Conservation (phyloP, 257 asterid species). For the Solanum arcanum region DNA sequence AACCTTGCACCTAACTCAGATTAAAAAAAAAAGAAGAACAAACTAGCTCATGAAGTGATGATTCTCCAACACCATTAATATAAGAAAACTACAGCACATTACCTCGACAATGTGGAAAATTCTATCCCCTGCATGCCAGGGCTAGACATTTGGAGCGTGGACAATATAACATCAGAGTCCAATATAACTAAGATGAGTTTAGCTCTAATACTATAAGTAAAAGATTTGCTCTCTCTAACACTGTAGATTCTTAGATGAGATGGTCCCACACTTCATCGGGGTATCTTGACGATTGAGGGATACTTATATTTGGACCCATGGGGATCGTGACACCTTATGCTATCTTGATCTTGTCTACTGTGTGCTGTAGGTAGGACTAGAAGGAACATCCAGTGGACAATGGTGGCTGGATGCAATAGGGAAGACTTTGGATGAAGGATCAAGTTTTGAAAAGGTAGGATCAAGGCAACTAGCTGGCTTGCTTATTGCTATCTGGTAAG, state of each 20-base stretch:
- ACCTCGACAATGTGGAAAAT: background rate
- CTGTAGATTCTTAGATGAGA: background rate
- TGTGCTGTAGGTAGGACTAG: conserved; percentile 85
- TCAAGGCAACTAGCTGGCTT: conserved; percentile 89
- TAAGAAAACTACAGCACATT: background rate
- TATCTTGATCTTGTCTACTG: background rate
- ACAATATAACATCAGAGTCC: background rate
- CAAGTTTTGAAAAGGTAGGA: conserved; percentile 77
- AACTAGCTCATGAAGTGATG: background rate
- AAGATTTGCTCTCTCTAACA: background rate
- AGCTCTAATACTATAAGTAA: background rate
- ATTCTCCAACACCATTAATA: background rate
- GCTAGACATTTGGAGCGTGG: background rate
- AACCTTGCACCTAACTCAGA: background rate
- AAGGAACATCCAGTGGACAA: conserved; percentile 90
- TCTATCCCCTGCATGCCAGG: background rate
- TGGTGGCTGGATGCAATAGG: conserved; percentile 98
- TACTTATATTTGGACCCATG: background rate
- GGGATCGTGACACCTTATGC: background rate
- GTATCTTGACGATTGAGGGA: background rate
- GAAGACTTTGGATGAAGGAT: conserved; percentile 74
- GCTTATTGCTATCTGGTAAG: conserved; percentile 82
- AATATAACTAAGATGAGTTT: background rate
- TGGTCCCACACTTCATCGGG: background rate
- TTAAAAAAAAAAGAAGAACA: no score